Percentiles rank a stretch among this genome's conserved stretches.
Conservation (phyloP, 225 moss, liverwort and hornwort species). For the Polytrichum commune region DNA sequence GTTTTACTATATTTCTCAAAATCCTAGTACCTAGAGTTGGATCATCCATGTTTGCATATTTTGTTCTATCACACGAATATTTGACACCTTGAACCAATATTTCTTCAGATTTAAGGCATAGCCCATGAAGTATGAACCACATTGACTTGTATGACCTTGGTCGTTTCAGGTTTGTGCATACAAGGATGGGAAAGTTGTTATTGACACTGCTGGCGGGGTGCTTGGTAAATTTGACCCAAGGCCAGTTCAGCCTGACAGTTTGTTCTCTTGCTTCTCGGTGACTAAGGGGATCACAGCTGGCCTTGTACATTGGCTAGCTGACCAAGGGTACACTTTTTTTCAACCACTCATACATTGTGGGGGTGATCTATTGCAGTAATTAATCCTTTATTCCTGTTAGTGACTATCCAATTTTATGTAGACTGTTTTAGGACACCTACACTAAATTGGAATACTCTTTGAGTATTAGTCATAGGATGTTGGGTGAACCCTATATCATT, state of each 20-base stretch:
- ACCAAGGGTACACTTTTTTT: conserved; percentile 62
- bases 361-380: not conserved
- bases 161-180: conserved; percentile 81
- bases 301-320: conserved; percentile 83
- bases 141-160: not conserved
- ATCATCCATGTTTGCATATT: no score
- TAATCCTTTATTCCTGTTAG: conserved; percentile 5
- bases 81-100: no score
- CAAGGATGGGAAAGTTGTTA: conserved; percentile 81
- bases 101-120: no score
- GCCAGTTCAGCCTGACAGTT: conserved; percentile 89
- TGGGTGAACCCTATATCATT: no score
- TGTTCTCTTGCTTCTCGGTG: conserved; percentile 86
- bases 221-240: conserved; percentile 95
- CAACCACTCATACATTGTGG: not conserved
- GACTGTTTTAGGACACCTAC: not conserved
- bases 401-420: conserved; percentile 1
- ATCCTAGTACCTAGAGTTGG: no score
- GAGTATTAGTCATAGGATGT: no score
- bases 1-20: no score
- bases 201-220: conserved; percentile 86
- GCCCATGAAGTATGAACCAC: no score
- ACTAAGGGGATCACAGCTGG: conserved; percentile 93
- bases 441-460: no score
- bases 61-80: no score